These are phyloP conservation scores for Beauveria varroae DNA, from an alignment of 2,329 filamentous ascomycete species.

Conservation along the genomic window DNA sequence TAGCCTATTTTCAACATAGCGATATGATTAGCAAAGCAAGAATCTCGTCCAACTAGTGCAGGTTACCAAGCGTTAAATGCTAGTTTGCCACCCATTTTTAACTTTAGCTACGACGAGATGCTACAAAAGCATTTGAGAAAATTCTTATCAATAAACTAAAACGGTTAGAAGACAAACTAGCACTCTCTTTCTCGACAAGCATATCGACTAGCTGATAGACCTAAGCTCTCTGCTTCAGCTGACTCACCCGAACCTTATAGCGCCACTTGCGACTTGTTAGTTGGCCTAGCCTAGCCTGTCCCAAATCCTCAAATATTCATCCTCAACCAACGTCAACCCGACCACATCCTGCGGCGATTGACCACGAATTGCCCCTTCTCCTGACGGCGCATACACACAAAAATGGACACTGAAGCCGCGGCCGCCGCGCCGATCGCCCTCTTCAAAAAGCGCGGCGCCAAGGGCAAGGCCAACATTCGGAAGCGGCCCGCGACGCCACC, in stretches of 20 bases:
- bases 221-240: too few relatives aligned
- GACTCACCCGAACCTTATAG: too few relatives aligned
- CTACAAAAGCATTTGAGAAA: not conserved
- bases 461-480: slow-evolving; percentile 67
- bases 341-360: not conserved
- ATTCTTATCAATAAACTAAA: not conserved
- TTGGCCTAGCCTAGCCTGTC: not conserved
- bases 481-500: slow-evolving; percentile 77
- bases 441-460: slow-evolving; percentile 82
- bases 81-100: not conserved
- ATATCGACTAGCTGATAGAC: too few relatives aligned
- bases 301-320: not conserved
- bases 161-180: not conserved
- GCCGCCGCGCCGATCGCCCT: slow-evolving; percentile 48
- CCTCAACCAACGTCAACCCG: not conserved
- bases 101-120: not conserved
- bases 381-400: slow-evolving; percentile 8
- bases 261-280: too few relatives aligned
- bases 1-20: too few relatives aligned
- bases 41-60: not conserved
- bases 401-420: slow-evolving; percentile 14
- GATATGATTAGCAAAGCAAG: not conserved
- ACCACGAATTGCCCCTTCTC: not conserved
- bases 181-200: too few relatives aligned
- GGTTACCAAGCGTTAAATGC: not conserved